Percentiles rank a stretch among this genome's conserved stretches.
These are phyloP conservation scores for Boletus vermiculosoides DNA, from an alignment of 768 basidiomycete genomes.

Conservation along the genomic window DNA sequence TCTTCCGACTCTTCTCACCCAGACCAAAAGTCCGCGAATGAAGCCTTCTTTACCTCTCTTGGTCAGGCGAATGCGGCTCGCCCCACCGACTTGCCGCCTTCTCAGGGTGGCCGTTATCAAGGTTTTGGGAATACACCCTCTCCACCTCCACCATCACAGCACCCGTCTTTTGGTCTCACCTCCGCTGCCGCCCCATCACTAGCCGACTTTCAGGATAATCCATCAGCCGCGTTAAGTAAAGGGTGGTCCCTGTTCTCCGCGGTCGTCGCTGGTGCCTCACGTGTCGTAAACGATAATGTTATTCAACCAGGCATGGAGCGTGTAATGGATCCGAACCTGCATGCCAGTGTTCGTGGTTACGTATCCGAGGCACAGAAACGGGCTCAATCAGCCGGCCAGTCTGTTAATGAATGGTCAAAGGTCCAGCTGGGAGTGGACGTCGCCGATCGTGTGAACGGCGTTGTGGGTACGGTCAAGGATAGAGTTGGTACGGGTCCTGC, in stretches of 20 bases:
- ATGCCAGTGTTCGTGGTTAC: slow-evolving; percentile 71
- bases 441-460: slow-evolving; percentile 68
- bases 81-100: slow-evolving; percentile 79
- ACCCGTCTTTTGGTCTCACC: slow-evolving; percentile 71
- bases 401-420: slow-evolving; percentile 78
- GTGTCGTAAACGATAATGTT: slow-evolving; percentile 78
- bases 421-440: slow-evolving; percentile 82
- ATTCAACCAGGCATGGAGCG: slow-evolving; percentile 87
- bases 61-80: slow-evolving; percentile 81
- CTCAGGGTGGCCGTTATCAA: slow-evolving; percentile 89
- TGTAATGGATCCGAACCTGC: slow-evolving; percentile 77
- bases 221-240: slow-evolving; percentile 80
- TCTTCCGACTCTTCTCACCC: slow-evolving; percentile 40
- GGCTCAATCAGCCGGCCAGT: slow-evolving; percentile 58
- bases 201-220: slow-evolving; percentile 82
- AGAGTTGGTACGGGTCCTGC: slow-evolving; percentile 54
- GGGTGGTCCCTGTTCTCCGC: slow-evolving; percentile 96
- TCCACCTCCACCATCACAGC: slow-evolving; percentile 48
- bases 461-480: slow-evolving; percentile 64
- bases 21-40: slow-evolving; percentile 79
- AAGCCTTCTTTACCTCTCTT: slow-evolving; percentile 79
- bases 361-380: slow-evolving; percentile 64
- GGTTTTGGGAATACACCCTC: slow-evolving; percentile 90
- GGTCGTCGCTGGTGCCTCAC: slow-evolving; percentile 76
- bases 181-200: slow-evolving; percentile 79